A percentile compares a stretch with the other conserved stretches of the same genome.
phyloP scores from a whole-genome alignment of 345 rosid genomes.

The Moricandia moricandioides region DNA sequence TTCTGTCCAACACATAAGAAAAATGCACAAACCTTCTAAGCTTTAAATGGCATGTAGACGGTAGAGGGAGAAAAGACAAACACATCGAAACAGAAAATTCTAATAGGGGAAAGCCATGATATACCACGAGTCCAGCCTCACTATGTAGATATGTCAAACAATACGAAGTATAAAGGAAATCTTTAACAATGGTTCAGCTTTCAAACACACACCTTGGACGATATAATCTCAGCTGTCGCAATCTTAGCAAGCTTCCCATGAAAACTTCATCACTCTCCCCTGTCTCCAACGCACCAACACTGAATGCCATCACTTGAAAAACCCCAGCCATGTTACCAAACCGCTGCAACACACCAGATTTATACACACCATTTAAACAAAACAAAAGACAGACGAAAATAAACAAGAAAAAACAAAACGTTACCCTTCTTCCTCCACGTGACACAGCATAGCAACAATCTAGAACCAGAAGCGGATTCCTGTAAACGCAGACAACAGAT shows the following conservation, averaged over 20 bases:
- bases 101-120: not conserved
- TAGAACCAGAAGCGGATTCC: slow-evolving; percentile 92
- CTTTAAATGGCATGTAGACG: not conserved
- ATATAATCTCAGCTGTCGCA: slow-evolving; percentile 87
- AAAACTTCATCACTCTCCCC: slow-evolving; percentile 67
- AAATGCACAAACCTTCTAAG: slow-evolving; percentile 11
- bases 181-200: not conserved
- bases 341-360: slow-evolving; percentile 48
- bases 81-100: not conserved
- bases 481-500: slow-evolving; percentile 30
- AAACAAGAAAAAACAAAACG: not conserved
- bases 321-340: slow-evolving; percentile 92
- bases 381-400: not conserved
- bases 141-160: not conserved
- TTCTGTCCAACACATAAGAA: slow-evolving; percentile 5
- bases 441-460: slow-evolving; percentile 85
- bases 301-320: slow-evolving; percentile 88
- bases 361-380: not conserved
- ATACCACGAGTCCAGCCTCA: not conserved
- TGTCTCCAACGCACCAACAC: slow-evolving; percentile 59
- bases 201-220: slow-evolving; percentile 66
- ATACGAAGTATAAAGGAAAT: not conserved
- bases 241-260: slow-evolving; percentile 87
- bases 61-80: too few relatives aligned
- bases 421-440: slow-evolving; percentile 89